Evolutionary conservation across 2,329 filamentous ascomycete genomes (phyloP).

Genomic region (Rhynchosporium agropyri): DNA sequence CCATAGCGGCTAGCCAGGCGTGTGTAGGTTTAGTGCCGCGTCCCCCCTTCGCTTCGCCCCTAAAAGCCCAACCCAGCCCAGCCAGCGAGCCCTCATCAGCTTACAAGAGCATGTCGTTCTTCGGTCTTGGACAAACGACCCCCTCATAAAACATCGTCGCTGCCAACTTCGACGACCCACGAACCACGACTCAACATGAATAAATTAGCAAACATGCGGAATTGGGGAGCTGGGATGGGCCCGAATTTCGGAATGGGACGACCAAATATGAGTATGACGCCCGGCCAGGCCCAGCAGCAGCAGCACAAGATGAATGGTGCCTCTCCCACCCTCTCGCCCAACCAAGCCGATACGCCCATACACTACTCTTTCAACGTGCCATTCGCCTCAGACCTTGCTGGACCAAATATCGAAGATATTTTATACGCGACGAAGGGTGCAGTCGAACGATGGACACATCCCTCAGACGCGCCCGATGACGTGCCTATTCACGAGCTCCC

Average conservation of each 20-base stretch:
- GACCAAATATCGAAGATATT: slow-evolving; percentile 92
- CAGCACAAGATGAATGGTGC: slow-evolving; percentile 60
- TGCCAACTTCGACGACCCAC: slow-evolving; percentile 11
- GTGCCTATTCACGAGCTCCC: slow-evolving; percentile 86
- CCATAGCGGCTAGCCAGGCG: no score
- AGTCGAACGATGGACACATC: slow-evolving; percentile 90
- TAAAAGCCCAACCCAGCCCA: no score
- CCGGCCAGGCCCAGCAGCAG: slow-evolving; percentile 49
- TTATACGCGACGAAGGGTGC: slow-evolving; percentile 88
- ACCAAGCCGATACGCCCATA: slow-evolving; percentile 74
- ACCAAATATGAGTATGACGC: slow-evolving; percentile 47
- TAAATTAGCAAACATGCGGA: slow-evolving; percentile 72
- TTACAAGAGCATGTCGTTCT: slow-evolving; percentile 3
- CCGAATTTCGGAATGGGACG: slow-evolving; percentile 66
- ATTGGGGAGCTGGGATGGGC: slow-evolving; percentile 72
- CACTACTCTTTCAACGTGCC: slow-evolving; percentile 97
- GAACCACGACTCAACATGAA: slow-evolving; percentile 58
- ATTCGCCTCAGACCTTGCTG: slow-evolving; percentile 88
- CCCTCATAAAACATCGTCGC: slow-evolving; percentile 22
- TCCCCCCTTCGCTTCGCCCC: no score
- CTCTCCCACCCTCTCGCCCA: slow-evolving; percentile 65
- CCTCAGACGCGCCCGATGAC: slow-evolving; percentile 81
- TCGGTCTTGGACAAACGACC: slow-evolving; percentile 9
- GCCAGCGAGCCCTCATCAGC: no score
- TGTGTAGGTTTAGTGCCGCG: no score